phyloP scores from a whole-genome alignment of 495 filamentous ascomycete genomes.

The Podospora comata region DNA sequence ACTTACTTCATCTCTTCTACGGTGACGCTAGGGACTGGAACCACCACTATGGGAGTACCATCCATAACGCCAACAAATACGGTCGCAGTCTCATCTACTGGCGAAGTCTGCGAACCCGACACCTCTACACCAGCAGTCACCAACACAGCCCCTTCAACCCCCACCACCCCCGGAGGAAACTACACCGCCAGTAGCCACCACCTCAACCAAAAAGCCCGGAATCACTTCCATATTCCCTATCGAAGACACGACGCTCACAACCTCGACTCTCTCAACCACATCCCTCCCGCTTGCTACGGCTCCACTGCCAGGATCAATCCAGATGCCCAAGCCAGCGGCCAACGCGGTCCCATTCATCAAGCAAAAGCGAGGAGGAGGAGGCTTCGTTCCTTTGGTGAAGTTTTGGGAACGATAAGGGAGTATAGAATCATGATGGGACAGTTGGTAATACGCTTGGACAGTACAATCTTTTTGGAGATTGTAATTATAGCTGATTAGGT shows the following conservation, averaged over 20 bases:
- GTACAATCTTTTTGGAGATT: no score
- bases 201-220: not conserved
- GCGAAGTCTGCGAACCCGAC: not conserved
- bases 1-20: not conserved
- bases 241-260: not conserved
- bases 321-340: not conserved
- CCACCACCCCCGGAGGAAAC: no score
- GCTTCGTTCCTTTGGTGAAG: no score
- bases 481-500: no score
- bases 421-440: no score
- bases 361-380: not conserved
- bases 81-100: not conserved
- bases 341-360: not conserved
- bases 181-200: not conserved
- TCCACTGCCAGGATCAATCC: not conserved
- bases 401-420: no score
- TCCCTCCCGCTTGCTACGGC: no score
- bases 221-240: not conserved
- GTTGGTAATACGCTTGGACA: not conserved
- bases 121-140: not conserved
- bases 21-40: not conserved
- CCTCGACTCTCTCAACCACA: not conserved
- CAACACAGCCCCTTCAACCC: not conserved
- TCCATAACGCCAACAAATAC: not conserved
- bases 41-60: not conserved